Evolutionary conservation across 352 stramenopile genomes (phyloP).

Genomic region (Phytophthora palmivora): DNA sequence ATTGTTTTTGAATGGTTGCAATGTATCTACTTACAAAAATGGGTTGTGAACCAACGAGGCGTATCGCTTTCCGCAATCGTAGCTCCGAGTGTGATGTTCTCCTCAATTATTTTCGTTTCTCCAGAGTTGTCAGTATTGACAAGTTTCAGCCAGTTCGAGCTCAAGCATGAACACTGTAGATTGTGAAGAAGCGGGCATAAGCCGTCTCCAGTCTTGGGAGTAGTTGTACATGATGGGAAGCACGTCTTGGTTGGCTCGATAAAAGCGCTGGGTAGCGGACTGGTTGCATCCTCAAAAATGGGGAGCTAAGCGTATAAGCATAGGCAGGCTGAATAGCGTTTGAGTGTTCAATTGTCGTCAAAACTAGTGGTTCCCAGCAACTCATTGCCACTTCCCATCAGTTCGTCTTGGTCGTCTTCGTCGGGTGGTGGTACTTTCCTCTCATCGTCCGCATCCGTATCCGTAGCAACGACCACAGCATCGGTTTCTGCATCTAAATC

Average conservation of each 20-base stretch:
- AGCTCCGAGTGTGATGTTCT: constrained; percentile 5
- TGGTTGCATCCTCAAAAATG: constrained; percentile 3
- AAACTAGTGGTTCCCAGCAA: constrained; percentile 68
- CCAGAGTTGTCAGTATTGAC: constrained; percentile 31
- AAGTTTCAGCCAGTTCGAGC: constrained; percentile 17
- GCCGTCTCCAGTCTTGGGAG: constrained; percentile 26
- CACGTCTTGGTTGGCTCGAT: constrained; percentile 20
- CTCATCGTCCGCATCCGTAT: constrained; percentile 45
- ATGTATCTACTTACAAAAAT: constrained; percentile 36
- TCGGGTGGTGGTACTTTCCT: constrained; percentile 20
- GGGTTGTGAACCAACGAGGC: constrained; percentile 2
- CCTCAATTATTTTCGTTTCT: constrained; percentile 21
- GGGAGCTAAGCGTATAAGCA: not conserved
- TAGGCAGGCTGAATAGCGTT: constrained; percentile 9
- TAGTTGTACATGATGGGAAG: constrained; percentile 40
- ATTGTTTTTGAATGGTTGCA: constrained; percentile 15
- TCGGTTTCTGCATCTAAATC: constrained; percentile 31
- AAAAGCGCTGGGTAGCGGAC: constrained; percentile 7
- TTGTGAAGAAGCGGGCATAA: constrained; percentile 8
- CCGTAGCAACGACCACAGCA: constrained; percentile 40
- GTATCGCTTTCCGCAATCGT: constrained; percentile 12
- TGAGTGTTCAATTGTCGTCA: constrained; percentile 52
- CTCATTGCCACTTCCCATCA: constrained; percentile 82
- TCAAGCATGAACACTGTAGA: constrained; percentile 16
- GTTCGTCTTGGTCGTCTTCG: constrained; percentile 69